Percentiles rank a stretch among this genome's conserved stretches.
These are phyloP conservation scores for Scheffersomyces coipomensis DNA, from an alignment of 805 yeast species.

Conservation along the genomic window DNA sequence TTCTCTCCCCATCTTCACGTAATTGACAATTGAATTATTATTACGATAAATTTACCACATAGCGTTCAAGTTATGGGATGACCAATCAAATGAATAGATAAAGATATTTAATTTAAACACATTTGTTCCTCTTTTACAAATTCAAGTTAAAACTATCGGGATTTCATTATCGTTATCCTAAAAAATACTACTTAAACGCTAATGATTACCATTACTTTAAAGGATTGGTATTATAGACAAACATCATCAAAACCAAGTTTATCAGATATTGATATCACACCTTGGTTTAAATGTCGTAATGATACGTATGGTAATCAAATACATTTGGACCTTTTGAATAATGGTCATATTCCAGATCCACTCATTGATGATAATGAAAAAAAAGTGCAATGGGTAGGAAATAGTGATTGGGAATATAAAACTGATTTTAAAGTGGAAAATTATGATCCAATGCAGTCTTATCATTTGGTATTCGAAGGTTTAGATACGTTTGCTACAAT, in stretches of 20 bases:
- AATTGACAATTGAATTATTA: too few species aligned
- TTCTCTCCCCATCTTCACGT: too few species aligned
- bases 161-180: too few species aligned
- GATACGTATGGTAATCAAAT: conserved; percentile 22
- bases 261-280: background rate
- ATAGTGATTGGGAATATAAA: conserved; percentile 47
- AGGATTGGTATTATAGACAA: background rate
- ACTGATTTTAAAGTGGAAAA: conserved; percentile 11
- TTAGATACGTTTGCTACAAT: conserved; percentile 43
- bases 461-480: conserved; percentile 36
- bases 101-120: too few species aligned
- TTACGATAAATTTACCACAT: too few species aligned
- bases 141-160: too few species aligned
- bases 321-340: conserved; percentile 37
- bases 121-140: too few species aligned
- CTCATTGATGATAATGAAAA: conserved; percentile 41
- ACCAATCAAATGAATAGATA: too few species aligned
- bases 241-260: background rate
- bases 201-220: background rate
- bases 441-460: conserved; percentile 9
- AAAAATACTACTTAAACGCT: too few species aligned
- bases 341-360: conserved; percentile 43
- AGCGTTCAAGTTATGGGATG: too few species aligned
- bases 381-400: conserved; percentile 49
- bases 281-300: background rate